Conservation (phyloP, 176 grass and related monocot species). For the Phyllostachys edulis region DNA sequence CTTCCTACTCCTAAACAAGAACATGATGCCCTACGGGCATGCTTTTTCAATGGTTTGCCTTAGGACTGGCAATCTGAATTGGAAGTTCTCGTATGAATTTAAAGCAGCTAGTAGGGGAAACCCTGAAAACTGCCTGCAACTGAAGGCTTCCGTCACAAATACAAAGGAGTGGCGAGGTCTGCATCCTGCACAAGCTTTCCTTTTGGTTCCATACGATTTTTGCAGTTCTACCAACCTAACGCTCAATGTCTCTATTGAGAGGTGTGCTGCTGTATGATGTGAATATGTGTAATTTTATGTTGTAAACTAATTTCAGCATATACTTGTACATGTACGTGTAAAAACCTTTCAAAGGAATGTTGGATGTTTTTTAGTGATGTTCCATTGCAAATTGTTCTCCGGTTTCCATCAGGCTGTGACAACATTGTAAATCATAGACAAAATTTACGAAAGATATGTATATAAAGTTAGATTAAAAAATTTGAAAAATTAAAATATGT, state of each 20-base stretch:
- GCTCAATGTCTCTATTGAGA: constrained; percentile 30
- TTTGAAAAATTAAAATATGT: too few relatives aligned
- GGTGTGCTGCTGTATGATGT: background rate
- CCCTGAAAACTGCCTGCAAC: constrained; percentile 32
- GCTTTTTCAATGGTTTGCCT: constrained; percentile 50
- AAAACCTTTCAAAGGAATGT: too few relatives aligned
- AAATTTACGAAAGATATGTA: too few relatives aligned
- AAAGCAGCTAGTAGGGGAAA: constrained; percentile 25
- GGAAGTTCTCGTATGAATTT: constrained; percentile 52
- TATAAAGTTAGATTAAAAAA: too few relatives aligned
- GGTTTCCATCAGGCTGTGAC: too few relatives aligned
- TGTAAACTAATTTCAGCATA: too few relatives aligned
- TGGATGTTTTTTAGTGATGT: too few relatives aligned
- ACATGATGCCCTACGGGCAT: constrained; percentile 25
- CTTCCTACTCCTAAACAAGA: constrained; percentile 65
- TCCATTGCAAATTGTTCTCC: too few relatives aligned
- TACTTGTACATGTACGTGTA: too few relatives aligned
- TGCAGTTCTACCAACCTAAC: constrained; percentile 28
- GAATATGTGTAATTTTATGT: background rate
- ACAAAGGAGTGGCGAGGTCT: constrained; percentile 38
- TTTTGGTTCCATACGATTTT: constrained; percentile 55
- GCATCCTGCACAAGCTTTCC: constrained; percentile 36
- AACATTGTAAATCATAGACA: too few relatives aligned
- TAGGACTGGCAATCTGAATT: constrained; percentile 29
- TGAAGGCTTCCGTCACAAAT: constrained; percentile 44